Percentiles rank a stretch among this genome's conserved stretches.
These are phyloP conservation scores for Citrus sp. DNA, from an alignment of 345 rosid species.

Conservation along the genomic window DNA sequence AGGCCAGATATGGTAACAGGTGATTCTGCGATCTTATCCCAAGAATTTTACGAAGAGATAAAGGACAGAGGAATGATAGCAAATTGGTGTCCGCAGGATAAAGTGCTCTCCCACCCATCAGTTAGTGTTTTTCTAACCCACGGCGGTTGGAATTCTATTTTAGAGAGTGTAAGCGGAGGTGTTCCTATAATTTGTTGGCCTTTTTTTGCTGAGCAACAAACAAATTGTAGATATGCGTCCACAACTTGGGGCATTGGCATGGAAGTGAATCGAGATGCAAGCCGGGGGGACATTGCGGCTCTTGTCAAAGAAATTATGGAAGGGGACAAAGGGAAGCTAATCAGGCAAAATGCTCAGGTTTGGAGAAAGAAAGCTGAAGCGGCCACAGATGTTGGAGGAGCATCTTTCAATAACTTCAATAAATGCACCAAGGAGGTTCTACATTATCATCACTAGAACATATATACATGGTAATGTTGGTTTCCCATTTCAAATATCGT, in stretches of 20 bases:
- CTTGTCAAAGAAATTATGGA: conserved; percentile 16
- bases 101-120: conserved; percentile 23
- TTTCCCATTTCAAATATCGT: no score
- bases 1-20: background rate
- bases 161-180: conserved; percentile 15
- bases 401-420: conserved; percentile 14
- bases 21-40: conserved; percentile 1
- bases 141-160: conserved; percentile 28
- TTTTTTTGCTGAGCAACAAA: conserved; percentile 27
- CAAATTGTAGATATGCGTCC: conserved; percentile 26
- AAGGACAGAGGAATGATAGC: conserved; percentile 15
- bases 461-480: no score
- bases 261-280: conserved; percentile 22
- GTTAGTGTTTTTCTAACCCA: conserved; percentile 20
- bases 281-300: conserved; percentile 14
- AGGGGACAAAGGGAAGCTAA: background rate
- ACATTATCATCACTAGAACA: no score
- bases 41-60: conserved; percentile 18
- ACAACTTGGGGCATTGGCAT: conserved; percentile 22
- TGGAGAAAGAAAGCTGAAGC: conserved; percentile 9
- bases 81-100: conserved; percentile 24
- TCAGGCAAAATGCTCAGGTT: conserved; percentile 14
- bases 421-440: background rate
- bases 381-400: conserved; percentile 15
- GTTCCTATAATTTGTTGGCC: conserved; percentile 31